phyloP scores from a whole-genome alignment of 2,329 filamentous ascomycete genomes.

The Colletotrichum sp. region DNA sequence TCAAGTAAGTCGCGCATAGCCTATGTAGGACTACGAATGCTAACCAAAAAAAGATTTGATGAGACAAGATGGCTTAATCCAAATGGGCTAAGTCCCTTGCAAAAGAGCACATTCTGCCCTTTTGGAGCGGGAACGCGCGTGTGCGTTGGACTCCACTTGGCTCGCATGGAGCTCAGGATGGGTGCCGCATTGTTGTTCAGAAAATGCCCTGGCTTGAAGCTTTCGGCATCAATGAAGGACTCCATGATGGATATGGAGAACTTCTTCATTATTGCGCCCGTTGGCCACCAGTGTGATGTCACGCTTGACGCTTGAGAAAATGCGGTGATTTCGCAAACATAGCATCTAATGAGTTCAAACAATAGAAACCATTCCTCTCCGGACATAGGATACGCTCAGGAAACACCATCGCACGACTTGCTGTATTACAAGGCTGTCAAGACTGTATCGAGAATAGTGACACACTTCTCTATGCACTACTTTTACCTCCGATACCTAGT shows the following conservation, averaged over 20 bases:
- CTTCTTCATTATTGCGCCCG: conserved; percentile 32
- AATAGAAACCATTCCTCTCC: background rate
- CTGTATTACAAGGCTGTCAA: background rate
- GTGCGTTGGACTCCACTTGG: conserved; percentile 64
- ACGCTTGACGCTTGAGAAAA: background rate
- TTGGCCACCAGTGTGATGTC: background rate
- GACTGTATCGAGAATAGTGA: background rate
- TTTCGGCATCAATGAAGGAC: conserved; percentile 37
- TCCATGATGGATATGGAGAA: conserved; percentile 37
- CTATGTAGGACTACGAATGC: background rate
- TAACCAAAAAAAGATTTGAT: background rate
- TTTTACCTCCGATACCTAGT: background rate
- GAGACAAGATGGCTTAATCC: background rate
- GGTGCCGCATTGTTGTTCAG: conserved; percentile 56
- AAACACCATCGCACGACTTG: no score
- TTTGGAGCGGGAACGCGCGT: conserved; percentile 53
- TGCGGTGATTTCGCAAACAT: background rate
- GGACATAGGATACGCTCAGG: no score
- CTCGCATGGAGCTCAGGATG: conserved; percentile 59
- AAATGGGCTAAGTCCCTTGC: conserved; percentile 22
- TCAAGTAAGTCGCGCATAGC: conserved; percentile 16
- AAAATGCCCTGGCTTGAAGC: conserved; percentile 40
- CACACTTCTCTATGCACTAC: background rate
- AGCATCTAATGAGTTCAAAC: background rate
- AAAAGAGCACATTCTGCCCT: conserved; percentile 54